phyloP scores from a whole-genome alignment of 2,329 filamentous ascomycete species.

The Botryosphaeria dothidea region DNA sequence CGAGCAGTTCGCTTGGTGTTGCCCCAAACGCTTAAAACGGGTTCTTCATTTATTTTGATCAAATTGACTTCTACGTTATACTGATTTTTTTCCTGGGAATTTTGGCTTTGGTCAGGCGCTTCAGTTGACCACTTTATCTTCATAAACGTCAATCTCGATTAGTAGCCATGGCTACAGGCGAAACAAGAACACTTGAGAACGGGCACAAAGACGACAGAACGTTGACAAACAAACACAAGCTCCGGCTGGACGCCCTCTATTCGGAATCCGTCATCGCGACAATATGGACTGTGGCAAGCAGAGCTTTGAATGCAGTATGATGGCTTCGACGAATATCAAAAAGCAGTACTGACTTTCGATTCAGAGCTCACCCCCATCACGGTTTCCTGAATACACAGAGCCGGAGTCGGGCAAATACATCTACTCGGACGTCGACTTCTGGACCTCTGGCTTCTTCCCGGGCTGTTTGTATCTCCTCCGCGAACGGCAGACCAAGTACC shows the following conservation, averaged over 20 bases:
- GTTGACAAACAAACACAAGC: neutral
- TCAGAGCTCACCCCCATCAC: conserved; percentile 18
- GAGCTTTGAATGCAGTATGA: conserved; percentile 5
- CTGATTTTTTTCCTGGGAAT: too few relatives aligned
- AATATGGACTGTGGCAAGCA: conserved; percentile 27
- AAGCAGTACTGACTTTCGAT: neutral
- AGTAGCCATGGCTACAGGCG: too few relatives aligned
- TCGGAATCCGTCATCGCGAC: conserved; percentile 24
- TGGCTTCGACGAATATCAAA: accelerated
- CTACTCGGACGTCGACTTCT: conserved; percentile 45
- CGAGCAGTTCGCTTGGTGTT: too few relatives aligned
- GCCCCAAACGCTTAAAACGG: too few relatives aligned
- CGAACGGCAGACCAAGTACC: conserved; percentile 34
- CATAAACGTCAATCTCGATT: too few relatives aligned
- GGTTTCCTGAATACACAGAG: conserved; percentile 43
- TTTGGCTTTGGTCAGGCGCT: too few relatives aligned
- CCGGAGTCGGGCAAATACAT: conserved; percentile 41
- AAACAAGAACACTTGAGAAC: too few relatives aligned
- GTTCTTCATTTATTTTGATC: too few relatives aligned
- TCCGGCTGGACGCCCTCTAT: conserved; percentile 21
- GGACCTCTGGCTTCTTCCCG: conserved; percentile 54
- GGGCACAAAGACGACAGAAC: neutral
- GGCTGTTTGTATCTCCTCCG: conserved; percentile 47
- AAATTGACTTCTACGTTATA: too few relatives aligned
- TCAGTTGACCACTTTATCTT: too few relatives aligned